Conservation (phyloP, 2,329 filamentous ascomycete genomes). For the Cryphonectria carpinicola region DNA sequence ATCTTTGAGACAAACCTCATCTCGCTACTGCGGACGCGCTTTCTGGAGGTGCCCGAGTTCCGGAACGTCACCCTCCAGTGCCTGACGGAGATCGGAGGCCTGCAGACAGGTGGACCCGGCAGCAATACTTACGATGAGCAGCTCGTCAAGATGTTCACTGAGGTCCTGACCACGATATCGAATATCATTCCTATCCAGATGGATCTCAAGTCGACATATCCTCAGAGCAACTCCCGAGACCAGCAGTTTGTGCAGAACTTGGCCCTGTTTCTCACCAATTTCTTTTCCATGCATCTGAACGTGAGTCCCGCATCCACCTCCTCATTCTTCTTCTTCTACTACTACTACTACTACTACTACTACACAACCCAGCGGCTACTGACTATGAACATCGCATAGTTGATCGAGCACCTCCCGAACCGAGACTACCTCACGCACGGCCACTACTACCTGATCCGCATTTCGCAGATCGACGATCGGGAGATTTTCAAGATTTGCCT, state of each 20-base stretch:
- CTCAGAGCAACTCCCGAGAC: conserved; percentile 86
- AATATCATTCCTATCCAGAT: conserved; percentile 90
- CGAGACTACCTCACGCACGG: conserved; percentile 92
- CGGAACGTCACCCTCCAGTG: conserved; percentile 96
- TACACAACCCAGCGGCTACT: conserved; percentile 5
- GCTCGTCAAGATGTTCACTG: conserved; percentile 97
- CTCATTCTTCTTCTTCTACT: too few species aligned
- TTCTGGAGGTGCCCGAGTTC: conserved; percentile 92
- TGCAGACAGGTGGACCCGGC: conserved; percentile 77
- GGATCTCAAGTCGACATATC: conserved; percentile 90
- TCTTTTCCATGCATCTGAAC: conserved; percentile 90
- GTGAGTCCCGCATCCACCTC: conserved; percentile 49
- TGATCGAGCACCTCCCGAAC: conserved; percentile 96
- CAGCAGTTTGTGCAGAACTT: conserved; percentile 98
- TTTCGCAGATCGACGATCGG: conserved; percentile 97
- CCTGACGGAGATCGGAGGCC: conserved; percentile 92
- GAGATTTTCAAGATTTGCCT: conserved; percentile 99
- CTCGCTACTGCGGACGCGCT: conserved; percentile 88
- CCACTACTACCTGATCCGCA: conserved; percentile 97
- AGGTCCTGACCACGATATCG: conserved; percentile 89
- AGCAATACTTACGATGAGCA: conserved; percentile 88
- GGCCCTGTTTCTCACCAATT: conserved; percentile 94
- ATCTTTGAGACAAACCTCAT: conserved; percentile 98
- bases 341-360: neutral
- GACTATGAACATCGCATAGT: conserved; percentile 48